These are phyloP conservation scores for Inonotus obliquus DNA, from an alignment of 1,284 basidiomycete genomes.

Conservation along the genomic window DNA sequence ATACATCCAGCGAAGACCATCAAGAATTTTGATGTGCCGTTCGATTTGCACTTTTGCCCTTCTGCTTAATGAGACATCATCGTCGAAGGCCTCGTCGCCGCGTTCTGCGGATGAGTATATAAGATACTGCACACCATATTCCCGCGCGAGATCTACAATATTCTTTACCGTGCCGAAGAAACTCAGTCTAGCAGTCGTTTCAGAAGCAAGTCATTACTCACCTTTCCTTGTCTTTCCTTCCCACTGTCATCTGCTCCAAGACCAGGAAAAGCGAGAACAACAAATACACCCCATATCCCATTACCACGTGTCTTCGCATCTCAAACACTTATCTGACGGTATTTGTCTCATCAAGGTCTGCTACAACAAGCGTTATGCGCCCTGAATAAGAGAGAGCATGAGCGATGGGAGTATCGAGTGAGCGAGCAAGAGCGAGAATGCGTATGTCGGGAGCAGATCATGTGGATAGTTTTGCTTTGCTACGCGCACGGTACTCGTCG, in stretches of 20 bases:
- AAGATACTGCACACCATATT: constrained; percentile 32
- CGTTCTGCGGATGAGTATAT: constrained; percentile 36
- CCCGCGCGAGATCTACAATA: constrained; percentile 32
- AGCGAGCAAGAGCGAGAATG: constrained; percentile 38
- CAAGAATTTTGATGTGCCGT: constrained; percentile 31
- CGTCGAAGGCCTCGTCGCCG: constrained; percentile 32
- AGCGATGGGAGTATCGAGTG: constrained; percentile 29
- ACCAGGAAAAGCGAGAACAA: constrained; percentile 36
- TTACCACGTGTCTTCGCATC: constrained; percentile 31
- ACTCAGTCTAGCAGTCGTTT: background rate
- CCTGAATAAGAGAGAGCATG: constrained; percentile 26
- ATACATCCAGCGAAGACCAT: constrained; percentile 36
- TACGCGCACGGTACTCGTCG: too few relatives aligned
- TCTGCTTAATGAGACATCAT: constrained; percentile 27
- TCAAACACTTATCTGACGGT: constrained; percentile 34
- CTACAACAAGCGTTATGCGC: constrained; percentile 33
- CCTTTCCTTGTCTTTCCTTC: constrained; percentile 40
- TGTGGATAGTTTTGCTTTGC: too few relatives aligned
- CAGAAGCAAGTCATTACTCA: constrained; percentile 18
- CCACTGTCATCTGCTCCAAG: constrained; percentile 35
- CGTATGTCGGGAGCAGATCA: constrained; percentile 23
- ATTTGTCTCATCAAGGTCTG: constrained; percentile 30
- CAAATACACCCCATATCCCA: constrained; percentile 37
- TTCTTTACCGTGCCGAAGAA: constrained; percentile 23
- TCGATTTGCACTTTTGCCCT: constrained; percentile 37